Base-by-base conservation (phyloP, 441 rosid genomes). In the Breynia disticha region DNA sequence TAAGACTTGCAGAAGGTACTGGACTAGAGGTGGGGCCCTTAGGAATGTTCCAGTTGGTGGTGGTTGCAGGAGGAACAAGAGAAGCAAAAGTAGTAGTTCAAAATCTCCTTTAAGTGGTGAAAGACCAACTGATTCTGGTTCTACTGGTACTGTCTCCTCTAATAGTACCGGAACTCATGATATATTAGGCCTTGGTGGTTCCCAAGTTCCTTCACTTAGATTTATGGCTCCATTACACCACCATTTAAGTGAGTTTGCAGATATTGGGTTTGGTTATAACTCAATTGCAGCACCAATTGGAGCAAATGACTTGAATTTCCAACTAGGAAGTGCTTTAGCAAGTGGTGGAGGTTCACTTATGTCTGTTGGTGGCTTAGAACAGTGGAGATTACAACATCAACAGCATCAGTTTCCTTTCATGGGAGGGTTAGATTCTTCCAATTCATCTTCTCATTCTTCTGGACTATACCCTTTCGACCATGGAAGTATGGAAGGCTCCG, bases 1-100 rank as follows among this genome's bases (percentile, higher is more conserved):
- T 78, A 91, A 88, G 53, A 79, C 94, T 19, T 91, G 98, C 65
- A 70, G 96, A 48, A 71, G 96, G 75, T 91, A 91, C 82, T 91
- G 98, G 98, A 91, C 98, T 13, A 73, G 94, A 67, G 96, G 96
- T 0, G 96, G 96, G n/a, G 84, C 98, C 50, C 68, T 91, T 15
- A 75, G 96, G 18, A 91, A 62, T 52, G 95, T 90, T 52, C 97
- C 97, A 0, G 93, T 90, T 0, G 97, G 96, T 0, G 97, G 97
- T 13, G 97, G 97, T 2, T 86, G 85, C 69, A 41, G 96, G 67
- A 80, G 98, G 73, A 87, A 90, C 82, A 80, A 87, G 66, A 77
- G 90, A 66, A 74, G 73, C 68, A 90, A 87, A 69, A 80, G 79
- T 22, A 77, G 74, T 39, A 73, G 69, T 73, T 77, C 82, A 12